Conservation (phyloP, 176 grass and related monocot species). For the Musa beccarii region DNA sequence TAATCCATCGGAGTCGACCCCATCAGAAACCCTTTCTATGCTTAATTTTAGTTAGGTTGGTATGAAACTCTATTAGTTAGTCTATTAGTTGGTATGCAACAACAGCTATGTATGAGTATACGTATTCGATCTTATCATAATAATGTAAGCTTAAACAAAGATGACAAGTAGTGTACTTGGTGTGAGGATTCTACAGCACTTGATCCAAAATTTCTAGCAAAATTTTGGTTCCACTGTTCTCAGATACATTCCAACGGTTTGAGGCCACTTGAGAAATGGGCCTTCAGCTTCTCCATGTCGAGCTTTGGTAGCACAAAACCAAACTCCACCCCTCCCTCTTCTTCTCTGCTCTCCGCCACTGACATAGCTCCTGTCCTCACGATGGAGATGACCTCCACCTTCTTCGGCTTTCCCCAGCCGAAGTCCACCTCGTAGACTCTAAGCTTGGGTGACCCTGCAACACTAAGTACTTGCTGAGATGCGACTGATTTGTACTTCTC, state of each 20-base stretch:
- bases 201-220: no score
- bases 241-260: neutral
- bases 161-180: no score
- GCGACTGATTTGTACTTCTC: neutral
- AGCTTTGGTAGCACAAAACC: neutral
- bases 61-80: no score
- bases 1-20: no score
- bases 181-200: no score
- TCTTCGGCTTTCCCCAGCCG: slow-evolving; percentile 36
- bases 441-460: slow-evolving; percentile 28
- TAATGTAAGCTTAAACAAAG: no score
- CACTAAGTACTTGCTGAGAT: neutral
- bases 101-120: no score
- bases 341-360: slow-evolving; percentile 14
- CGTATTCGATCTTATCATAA: no score
- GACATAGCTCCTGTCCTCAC: neutral
- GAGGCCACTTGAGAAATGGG: neutral
- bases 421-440: slow-evolving; percentile 43
- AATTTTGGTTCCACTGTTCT: no score
- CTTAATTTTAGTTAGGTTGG: no score
- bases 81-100: no score
- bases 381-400: slow-evolving; percentile 35
- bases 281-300: neutral
- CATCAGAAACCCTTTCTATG: no score
- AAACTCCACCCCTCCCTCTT: slow-evolving; percentile 29